Evolutionary conservation across 805 yeast species (phyloP).

Genomic region (Kazachstania viticola): DNA sequence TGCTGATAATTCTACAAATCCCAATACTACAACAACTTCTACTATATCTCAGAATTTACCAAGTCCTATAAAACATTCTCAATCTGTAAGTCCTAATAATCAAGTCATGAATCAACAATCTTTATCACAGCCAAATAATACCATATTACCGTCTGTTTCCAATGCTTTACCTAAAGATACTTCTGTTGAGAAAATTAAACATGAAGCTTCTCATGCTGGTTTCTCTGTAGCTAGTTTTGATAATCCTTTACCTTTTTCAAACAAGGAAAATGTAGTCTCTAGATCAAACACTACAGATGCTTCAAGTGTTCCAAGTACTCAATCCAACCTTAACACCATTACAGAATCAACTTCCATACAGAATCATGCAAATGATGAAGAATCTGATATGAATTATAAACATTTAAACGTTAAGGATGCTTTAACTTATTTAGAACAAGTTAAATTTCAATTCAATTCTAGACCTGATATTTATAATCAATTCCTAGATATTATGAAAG

Average conservation of each 20-base stretch:
- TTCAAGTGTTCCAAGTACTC: neutral
- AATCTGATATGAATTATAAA: constrained; percentile 34
- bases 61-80: too few relatives aligned
- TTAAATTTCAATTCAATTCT: constrained; percentile 78
- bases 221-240: constrained; percentile 23
- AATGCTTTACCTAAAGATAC: too few relatives aligned
- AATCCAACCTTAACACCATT: neutral
- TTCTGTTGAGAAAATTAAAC: too few relatives aligned
- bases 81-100: too few relatives aligned
- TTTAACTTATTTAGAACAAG: constrained; percentile 87
- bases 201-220: too few relatives aligned
- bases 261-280: constrained; percentile 1
- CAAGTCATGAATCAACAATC: too few relatives aligned
- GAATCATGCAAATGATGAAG: constrained; percentile 8
- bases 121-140: too few relatives aligned
- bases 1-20: too few relatives aligned
- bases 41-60: too few relatives aligned
- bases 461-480: constrained; percentile 95
- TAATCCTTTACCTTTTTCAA: constrained; percentile 19
- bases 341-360: constrained; percentile 1
- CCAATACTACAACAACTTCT: too few relatives aligned
- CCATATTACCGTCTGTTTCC: too few relatives aligned
- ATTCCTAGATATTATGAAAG: constrained; percentile 96
- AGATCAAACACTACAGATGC: neutral
- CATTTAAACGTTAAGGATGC: constrained; percentile 96